A percentile compares a stretch with the other conserved stretches of the same genome.
phyloP scores from a whole-genome alignment of 345 rosid genomes.

The Melastoma malabathricum region DNA sequence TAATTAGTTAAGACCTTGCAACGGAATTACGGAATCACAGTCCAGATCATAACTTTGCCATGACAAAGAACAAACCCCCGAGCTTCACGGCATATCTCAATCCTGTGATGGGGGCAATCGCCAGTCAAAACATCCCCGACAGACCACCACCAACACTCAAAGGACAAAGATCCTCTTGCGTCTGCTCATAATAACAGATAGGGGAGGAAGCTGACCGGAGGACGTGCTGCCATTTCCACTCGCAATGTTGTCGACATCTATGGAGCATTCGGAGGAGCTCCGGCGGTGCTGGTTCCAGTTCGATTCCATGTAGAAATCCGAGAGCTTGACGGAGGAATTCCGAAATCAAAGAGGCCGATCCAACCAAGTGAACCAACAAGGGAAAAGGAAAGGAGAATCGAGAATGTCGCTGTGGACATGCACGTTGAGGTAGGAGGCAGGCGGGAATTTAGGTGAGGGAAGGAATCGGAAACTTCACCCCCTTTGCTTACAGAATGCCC shows the following conservation, averaged over 20 bases:
- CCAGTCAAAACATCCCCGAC: too few species aligned
- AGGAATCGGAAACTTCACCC: constrained; percentile 9
- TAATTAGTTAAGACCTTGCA: too few species aligned
- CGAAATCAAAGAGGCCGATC: not conserved
- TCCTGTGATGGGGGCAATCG: too few species aligned
- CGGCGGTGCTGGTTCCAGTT: not conserved
- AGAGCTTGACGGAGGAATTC: not conserved
- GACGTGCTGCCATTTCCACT: constrained; percentile 5
- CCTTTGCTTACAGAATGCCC: not conserved
- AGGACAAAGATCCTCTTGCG: too few species aligned
- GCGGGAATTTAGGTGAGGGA: constrained; percentile 11
- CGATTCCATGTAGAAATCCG: not conserved
- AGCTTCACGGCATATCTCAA: too few species aligned
- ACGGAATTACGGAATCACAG: too few species aligned
- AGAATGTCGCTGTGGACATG: not conserved
- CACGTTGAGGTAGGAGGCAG: constrained; percentile 1
- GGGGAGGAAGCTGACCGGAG: not conserved
- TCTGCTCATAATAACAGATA: not conserved
- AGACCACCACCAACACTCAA: too few species aligned
- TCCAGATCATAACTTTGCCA: too few species aligned
- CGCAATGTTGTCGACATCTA: constrained; percentile 2
- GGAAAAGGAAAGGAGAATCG: not conserved
- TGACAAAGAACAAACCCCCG: too few species aligned
- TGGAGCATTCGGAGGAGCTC: constrained; percentile 9
- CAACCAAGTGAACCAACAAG: not conserved